These are phyloP conservation scores for Globisporangium iwayamae DNA, from an alignment of 352 stramenopile species.

Conservation along the genomic window DNA sequence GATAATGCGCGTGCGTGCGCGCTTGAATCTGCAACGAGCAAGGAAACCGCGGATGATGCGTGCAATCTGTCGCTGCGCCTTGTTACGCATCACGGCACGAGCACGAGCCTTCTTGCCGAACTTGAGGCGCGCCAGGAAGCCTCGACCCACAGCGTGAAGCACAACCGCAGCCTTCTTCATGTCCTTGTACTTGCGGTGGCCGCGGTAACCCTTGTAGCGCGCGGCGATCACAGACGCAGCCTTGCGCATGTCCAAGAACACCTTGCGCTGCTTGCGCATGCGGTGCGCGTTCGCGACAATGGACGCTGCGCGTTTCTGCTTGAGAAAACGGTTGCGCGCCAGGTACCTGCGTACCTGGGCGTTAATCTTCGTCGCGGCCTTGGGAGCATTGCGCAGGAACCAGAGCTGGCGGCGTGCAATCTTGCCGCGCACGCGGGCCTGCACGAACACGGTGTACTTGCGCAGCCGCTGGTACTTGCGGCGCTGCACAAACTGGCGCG, in stretches of 20 bases:
- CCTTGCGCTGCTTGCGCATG: constrained; percentile 57
- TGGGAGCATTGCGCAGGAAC: constrained; percentile 72
- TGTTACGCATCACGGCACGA: constrained; percentile 67
- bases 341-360: constrained; percentile 65
- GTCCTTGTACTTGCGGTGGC: constrained; percentile 51
- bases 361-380: constrained; percentile 79
- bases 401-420: constrained; percentile 59
- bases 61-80: constrained; percentile 74
- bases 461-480: constrained; percentile 66
- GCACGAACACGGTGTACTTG: constrained; percentile 65
- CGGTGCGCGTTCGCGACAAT: constrained; percentile 68
- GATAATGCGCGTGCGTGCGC: constrained; percentile 58
- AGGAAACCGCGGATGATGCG: constrained; percentile 73
- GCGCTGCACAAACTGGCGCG: constrained; percentile 68
- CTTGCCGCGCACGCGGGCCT: constrained; percentile 69
- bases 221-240: constrained; percentile 69
- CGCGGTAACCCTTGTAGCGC: constrained; percentile 70
- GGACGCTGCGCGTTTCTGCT: constrained; percentile 63
- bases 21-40: constrained; percentile 49
- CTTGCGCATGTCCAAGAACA: constrained; percentile 62
- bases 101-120: constrained; percentile 84
- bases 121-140: constrained; percentile 79
- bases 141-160: constrained; percentile 72
- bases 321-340: constrained; percentile 59
- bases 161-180: constrained; percentile 76